A percentile compares a stretch with the other conserved stretches of the same genome.
phyloP scores from a whole-genome alignment of 441 rosid species.

The Adansonia gregorii region DNA sequence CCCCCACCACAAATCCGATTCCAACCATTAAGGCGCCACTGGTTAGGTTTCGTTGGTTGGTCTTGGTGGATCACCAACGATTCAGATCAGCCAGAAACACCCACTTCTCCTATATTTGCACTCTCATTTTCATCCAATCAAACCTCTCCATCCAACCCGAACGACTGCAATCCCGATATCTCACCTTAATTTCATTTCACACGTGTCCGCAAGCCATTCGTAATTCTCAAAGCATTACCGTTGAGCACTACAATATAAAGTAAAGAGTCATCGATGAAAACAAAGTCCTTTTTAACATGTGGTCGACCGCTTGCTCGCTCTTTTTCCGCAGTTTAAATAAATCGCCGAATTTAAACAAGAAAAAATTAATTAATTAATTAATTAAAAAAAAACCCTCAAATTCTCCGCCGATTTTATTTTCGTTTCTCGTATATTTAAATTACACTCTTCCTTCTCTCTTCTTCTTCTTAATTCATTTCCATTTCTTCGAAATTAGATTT shows the following conservation, averaged over 20 bases:
- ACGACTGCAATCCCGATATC: background rate
- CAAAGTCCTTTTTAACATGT: background rate
- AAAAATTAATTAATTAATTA: background rate
- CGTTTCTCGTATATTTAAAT: conserved; percentile 33
- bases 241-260: too few relatives aligned
- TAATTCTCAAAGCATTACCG: background rate
- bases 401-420: conserved; percentile 50
- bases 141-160: background rate
- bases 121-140: background rate
- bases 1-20: background rate
- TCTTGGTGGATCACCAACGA: conserved; percentile 27
- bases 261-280: background rate
- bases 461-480: conserved; percentile 1
- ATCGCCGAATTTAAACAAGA: conserved; percentile 43
- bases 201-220: background rate
- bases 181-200: accelerated
- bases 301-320: background rate
- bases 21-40: background rate
- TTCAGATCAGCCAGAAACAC: background rate
- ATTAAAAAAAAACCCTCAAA: conserved; percentile 28
- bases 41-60: conserved; percentile 18
- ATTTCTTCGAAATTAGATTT: background rate
- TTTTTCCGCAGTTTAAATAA: conserved; percentile 31
- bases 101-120: background rate
- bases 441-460: conserved; percentile 10